Conservation (phyloP, 139 green algal genomes). For the Tetraselmis striata region DNA sequence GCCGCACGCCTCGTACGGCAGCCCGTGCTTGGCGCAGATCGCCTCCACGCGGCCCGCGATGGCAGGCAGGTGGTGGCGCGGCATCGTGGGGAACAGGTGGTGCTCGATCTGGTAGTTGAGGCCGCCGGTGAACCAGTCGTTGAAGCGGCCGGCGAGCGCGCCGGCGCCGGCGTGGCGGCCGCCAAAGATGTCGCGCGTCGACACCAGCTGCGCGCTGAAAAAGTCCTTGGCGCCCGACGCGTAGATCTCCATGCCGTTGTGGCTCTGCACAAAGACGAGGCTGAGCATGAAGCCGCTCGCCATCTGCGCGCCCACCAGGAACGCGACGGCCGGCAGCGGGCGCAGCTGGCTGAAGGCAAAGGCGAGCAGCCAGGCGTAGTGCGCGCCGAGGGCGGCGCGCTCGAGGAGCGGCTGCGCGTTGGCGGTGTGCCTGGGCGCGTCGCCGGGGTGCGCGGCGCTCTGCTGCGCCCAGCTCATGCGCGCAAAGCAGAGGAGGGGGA, state of each 20-base stretch:
- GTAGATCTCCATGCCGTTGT: constrained; percentile 78
- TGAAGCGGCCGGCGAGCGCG: constrained; percentile 57
- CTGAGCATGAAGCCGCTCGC: constrained; percentile 43
- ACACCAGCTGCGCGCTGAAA: constrained; percentile 55
- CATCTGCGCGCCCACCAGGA: constrained; percentile 37
- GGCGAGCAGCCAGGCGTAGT: constrained; percentile 41
- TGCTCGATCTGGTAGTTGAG: constrained; percentile 81
- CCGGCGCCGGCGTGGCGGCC: constrained; percentile 54
- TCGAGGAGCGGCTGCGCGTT: constrained; percentile 17
- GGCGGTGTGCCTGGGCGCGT: constrained; percentile 6
- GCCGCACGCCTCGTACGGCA: constrained; percentile 44
- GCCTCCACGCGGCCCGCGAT: constrained; percentile 20
- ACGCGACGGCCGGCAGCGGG: constrained; percentile 22
- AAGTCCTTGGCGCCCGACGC: constrained; percentile 55
- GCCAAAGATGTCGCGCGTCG: constrained; percentile 53
- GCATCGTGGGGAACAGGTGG: constrained; percentile 71
- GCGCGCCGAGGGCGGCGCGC: constrained; percentile 24
- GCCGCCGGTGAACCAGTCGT: constrained; percentile 52
- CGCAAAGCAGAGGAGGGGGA: constrained; percentile 58
- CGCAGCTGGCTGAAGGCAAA: constrained; percentile 35
- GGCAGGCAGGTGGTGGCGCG: constrained; percentile 55
- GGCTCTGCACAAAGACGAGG: constrained; percentile 69
- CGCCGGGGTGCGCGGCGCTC: constrained; percentile 18
- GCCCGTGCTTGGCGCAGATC: constrained; percentile 51
- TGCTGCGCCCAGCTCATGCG: constrained; percentile 52